Evolutionary conservation across 108 stramenopile species (phyloP).

Genomic region (Fragilariopsis cylindrus): DNA sequence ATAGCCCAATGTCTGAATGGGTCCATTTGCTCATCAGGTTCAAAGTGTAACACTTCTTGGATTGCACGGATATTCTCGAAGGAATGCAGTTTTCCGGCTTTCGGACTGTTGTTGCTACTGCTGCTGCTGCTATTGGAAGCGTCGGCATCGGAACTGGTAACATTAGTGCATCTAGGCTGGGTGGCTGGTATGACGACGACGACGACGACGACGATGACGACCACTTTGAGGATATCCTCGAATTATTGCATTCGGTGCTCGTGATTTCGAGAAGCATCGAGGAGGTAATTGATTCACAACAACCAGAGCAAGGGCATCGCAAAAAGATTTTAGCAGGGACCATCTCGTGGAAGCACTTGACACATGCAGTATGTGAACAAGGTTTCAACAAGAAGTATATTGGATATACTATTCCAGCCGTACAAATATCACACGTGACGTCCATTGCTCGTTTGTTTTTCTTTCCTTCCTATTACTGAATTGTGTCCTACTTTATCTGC

Average conservation of each 20-base stretch:
- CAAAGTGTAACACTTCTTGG: constrained; percentile 2
- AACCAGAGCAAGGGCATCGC: background rate
- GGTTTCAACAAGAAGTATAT: background rate
- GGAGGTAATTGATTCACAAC: background rate
- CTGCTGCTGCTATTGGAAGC: no score
- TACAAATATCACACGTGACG: background rate
- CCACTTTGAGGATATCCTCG: no score
- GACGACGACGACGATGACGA: background rate
- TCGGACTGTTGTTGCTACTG: background rate
- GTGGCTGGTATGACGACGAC: background rate
- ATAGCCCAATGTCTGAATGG: constrained; percentile 5
- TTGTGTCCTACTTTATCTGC: no score
- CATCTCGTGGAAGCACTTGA: background rate
- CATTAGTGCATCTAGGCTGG: background rate
- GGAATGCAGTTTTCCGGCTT: background rate
- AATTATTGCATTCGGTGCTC: background rate
- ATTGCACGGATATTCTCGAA: background rate
- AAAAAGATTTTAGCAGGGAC: background rate
- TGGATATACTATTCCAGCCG: background rate
- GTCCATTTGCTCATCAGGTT: constrained; percentile 11
- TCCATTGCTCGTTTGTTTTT: background rate
- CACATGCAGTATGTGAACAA: background rate
- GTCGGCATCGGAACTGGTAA: background rate
- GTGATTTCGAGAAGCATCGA: constrained; percentile 2
- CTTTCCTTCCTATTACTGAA: no score